phyloP scores from a whole-genome alignment of 805 yeast species.

The Starmerella roubikii region DNA sequence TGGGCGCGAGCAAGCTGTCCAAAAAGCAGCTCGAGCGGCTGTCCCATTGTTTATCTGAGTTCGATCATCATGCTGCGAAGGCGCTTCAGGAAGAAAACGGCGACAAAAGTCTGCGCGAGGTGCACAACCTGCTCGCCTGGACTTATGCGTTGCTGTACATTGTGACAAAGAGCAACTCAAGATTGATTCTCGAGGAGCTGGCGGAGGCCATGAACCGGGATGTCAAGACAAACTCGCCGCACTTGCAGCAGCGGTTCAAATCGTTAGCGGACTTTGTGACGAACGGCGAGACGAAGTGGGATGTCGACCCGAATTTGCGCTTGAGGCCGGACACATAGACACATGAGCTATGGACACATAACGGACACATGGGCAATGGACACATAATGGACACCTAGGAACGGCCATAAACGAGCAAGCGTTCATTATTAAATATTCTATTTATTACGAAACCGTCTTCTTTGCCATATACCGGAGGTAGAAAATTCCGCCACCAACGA shows the following conservation, averaged over 20 bases:
- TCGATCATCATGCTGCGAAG: conserved; percentile 9
- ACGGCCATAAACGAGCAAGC: too few species aligned
- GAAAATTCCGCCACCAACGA: conserved; percentile 30
- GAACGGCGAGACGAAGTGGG: conserved; percentile 10
- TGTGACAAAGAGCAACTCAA: conserved; percentile 37
- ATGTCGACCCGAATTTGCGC: neutral
- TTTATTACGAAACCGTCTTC: neutral
- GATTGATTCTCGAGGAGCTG: conserved; percentile 53
- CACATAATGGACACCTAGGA: too few species aligned
- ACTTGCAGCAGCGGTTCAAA: conserved; percentile 34
- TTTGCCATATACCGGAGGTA: conserved; percentile 7
- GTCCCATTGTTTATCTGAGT: conserved; percentile 4
- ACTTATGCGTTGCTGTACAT: conserved; percentile 72
- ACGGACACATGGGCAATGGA: too few species aligned
- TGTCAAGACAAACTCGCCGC: conserved; percentile 28
- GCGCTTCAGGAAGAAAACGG: neutral
- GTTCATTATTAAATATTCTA: neutral
- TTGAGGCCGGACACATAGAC: neutral
- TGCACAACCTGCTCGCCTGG: conserved; percentile 78
- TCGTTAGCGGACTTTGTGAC: conserved; percentile 26
- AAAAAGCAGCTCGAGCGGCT: conserved; percentile 7
- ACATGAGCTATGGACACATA: too few species aligned
- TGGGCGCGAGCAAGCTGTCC: neutral
- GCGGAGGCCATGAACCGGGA: conserved; percentile 51
- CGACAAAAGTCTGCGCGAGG: conserved; percentile 25